Conservation (phyloP, 202 grass and related monocot genomes). For the Panicum virgatum region DNA sequence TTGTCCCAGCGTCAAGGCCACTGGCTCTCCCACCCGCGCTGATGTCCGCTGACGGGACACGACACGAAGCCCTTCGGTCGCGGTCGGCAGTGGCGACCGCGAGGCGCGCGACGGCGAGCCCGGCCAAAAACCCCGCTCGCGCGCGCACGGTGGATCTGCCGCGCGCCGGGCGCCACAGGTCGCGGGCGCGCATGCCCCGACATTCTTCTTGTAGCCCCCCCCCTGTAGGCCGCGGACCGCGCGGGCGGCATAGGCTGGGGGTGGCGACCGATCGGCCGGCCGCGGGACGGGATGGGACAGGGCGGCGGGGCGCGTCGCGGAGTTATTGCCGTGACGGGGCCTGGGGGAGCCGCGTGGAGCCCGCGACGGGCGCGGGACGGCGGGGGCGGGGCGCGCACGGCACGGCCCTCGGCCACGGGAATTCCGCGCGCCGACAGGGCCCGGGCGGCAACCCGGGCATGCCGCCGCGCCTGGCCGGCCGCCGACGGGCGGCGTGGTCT, state of each 20-base stretch:
- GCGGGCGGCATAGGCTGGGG: background rate
- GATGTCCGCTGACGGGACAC: conserved; percentile 13
- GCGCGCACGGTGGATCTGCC: background rate
- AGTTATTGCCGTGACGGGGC: conserved; percentile 36
- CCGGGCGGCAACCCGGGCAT: conserved; percentile 7
- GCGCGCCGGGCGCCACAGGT: background rate
- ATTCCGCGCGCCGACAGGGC: conserved; percentile 16
- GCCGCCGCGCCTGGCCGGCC: conserved; percentile 23
- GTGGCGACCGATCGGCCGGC: background rate
- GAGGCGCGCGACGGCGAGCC: background rate
- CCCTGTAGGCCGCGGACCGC: conserved; percentile 22
- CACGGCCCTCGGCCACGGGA: conserved; percentile 7
- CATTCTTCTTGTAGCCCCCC: conserved; percentile 52
- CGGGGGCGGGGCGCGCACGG: background rate
- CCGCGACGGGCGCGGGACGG: conserved; percentile 31
- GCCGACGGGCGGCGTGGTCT: conserved; percentile 12
- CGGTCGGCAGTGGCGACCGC: background rate
- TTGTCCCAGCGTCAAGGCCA: conserved; percentile 56
- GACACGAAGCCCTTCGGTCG: background rate
- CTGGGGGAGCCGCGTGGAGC: conserved; percentile 49
- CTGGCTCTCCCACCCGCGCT: conserved; percentile 33
- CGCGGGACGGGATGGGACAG: background rate
- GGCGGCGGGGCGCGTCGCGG: background rate
- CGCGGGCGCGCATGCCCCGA: conserved; percentile 25
- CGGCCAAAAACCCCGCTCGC: background rate